phyloP scores from a whole-genome alignment of 306 rosid species.

The Castanea sativa region DNA sequence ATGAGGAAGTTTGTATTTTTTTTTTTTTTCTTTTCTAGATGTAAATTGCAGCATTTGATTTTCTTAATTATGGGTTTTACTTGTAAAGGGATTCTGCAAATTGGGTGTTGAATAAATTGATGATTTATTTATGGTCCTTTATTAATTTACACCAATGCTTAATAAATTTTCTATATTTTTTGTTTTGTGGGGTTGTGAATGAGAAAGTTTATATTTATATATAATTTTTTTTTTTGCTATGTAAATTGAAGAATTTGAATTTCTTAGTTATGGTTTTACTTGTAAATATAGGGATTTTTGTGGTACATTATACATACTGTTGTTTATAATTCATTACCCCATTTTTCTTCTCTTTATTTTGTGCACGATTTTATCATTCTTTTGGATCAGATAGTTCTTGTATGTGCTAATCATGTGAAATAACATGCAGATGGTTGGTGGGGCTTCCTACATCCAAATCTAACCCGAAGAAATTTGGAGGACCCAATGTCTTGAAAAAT shows the following conservation, averaged over 20 bases:
- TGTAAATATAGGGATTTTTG: background rate
- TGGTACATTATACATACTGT: background rate
- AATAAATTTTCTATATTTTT: background rate
- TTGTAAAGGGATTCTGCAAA: background rate
- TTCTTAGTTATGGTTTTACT: too few species aligned
- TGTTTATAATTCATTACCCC: background rate
- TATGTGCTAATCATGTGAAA: background rate
- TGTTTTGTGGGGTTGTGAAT: background rate
- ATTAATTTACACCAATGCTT: background rate
- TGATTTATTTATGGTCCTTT: background rate
- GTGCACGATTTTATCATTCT: background rate
- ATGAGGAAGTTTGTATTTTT: background rate
- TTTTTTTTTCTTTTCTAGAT: background rate
- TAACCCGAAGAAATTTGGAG: conserved; percentile 33
- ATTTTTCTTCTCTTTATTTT: background rate
- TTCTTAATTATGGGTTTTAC: background rate
- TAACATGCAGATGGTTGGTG: conserved; percentile 66
- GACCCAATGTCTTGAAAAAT: conserved; percentile 29
- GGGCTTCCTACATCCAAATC: conserved; percentile 41
- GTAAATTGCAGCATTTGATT: too few species aligned
- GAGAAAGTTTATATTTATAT: background rate
- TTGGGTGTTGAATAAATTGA: background rate
- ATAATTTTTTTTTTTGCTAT: too few species aligned
- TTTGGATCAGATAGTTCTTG: background rate
- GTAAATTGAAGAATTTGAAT: too few species aligned